A percentile compares a stretch with the other conserved stretches of the same genome.
phyloP scores from a whole-genome alignment of 179 eudicot species.

The Silene vulgaris region DNA sequence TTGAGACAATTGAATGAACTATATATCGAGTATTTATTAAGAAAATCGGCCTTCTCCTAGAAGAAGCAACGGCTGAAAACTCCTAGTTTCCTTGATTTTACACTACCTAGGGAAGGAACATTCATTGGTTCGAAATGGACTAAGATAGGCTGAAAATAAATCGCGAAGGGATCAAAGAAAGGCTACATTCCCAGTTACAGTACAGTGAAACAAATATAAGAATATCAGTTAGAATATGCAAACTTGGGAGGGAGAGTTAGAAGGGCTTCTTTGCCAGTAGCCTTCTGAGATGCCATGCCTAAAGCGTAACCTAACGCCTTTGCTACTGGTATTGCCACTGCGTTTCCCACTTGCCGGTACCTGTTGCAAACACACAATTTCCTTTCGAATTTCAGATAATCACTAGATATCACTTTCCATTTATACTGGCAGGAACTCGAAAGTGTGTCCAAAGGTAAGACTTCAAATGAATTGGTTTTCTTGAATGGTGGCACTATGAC shows the following conservation, averaged over 20 bases:
- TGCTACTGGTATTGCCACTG: constrained; percentile 80
- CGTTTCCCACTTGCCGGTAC: constrained; percentile 94
- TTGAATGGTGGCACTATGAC: background rate
- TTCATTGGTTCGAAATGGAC: background rate
- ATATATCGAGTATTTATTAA: too few species aligned
- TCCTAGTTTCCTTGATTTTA: too few species aligned
- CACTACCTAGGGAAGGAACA: too few species aligned
- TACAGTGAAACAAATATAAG: background rate
- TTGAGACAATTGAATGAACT: too few species aligned
- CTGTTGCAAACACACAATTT: constrained; percentile 29
- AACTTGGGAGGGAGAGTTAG: constrained; percentile 75
- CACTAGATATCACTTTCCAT: background rate
- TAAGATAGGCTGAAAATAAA: background rate
- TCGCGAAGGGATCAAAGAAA: background rate
- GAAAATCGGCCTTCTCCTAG: too few species aligned
- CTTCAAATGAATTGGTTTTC: background rate
- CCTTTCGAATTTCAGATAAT: background rate
- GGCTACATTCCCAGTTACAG: background rate
- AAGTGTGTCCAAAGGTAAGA: background rate
- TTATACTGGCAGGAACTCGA: background rate
- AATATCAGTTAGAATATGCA: constrained; percentile 31
- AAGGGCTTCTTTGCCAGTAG: constrained; percentile 46
- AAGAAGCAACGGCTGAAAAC: too few species aligned
- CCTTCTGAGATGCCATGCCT: constrained; percentile 67
- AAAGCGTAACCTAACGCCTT: constrained; percentile 81